These are phyloP conservation scores for Podila epicladia DNA, from an alignment of 192 early-diverging fungal species.

Conservation along the genomic window DNA sequence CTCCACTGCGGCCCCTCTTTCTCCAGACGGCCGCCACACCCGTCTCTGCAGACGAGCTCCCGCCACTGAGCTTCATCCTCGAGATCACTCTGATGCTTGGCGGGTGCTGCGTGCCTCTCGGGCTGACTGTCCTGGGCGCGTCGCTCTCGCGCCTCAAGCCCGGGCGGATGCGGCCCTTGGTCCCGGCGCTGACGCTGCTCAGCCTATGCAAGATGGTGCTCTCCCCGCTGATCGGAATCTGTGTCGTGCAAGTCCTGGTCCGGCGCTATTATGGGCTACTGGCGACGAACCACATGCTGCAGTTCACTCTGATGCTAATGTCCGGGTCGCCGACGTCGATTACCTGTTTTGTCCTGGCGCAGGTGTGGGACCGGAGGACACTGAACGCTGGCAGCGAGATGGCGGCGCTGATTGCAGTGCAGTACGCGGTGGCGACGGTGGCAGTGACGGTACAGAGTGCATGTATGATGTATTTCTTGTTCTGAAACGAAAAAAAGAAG, in stretches of 20 bases:
- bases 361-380: slow-evolving; percentile 44
- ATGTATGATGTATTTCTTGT: slow-evolving; percentile 45
- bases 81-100: slow-evolving; percentile 42
- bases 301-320: slow-evolving; percentile 42
- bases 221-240: slow-evolving; percentile 15
- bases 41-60: slow-evolving; percentile 26
- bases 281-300: slow-evolving; percentile 31
- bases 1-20: slow-evolving; percentile 17
- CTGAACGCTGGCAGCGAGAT: slow-evolving; percentile 36
- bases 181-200: slow-evolving; percentile 27
- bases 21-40: slow-evolving; percentile 3
- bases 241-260: slow-evolving; percentile 20
- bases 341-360: slow-evolving; percentile 34
- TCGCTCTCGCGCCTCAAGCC: slow-evolving; percentile 44
- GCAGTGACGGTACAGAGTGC: slow-evolving; percentile 18
- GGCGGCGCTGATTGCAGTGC: slow-evolving; percentile 38
- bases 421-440: slow-evolving; percentile 23
- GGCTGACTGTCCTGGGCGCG: slow-evolving; percentile 32
- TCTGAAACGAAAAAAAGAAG: background rate
- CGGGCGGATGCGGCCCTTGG: slow-evolving; percentile 37
- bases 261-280: slow-evolving; percentile 10
- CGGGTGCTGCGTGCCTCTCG: slow-evolving; percentile 40
- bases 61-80: slow-evolving; percentile 32
- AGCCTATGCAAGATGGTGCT: slow-evolving; percentile 26
- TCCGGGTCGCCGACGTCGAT: slow-evolving; percentile 30